Conservation (phyloP, 2,329 filamentous ascomycete genomes). For the Aspergillus versicolor region DNA sequence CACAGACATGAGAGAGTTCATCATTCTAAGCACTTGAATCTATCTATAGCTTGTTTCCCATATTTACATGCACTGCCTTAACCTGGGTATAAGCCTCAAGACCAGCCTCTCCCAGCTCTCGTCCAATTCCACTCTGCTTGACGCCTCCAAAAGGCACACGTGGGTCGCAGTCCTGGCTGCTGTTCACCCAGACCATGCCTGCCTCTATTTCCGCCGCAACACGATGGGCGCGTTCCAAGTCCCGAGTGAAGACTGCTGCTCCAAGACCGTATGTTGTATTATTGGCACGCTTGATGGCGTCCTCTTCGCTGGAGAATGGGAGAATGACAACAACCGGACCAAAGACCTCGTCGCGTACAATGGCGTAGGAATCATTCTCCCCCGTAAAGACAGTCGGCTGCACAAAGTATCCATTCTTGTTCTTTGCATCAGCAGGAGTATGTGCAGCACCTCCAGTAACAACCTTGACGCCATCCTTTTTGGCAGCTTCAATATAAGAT, state of each 20-base stretch:
- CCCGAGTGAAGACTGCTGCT: slow-evolving; percentile 43
- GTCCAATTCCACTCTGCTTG: slow-evolving; percentile 51
- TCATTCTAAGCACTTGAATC: background rate
- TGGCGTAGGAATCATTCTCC: slow-evolving; percentile 38
- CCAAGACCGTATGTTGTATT: slow-evolving; percentile 45
- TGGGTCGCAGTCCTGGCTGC: slow-evolving; percentile 43
- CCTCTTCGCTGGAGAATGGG: slow-evolving; percentile 40
- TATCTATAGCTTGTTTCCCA: slow-evolving; percentile 32
- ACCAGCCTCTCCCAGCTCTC: slow-evolving; percentile 47
- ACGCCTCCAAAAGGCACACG: slow-evolving; percentile 45
- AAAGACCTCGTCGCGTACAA: slow-evolving; percentile 45
- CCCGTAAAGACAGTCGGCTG: slow-evolving; percentile 39
- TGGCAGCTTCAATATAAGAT: slow-evolving; percentile 43
- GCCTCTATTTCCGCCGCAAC: slow-evolving; percentile 45
- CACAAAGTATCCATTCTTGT: slow-evolving; percentile 42
- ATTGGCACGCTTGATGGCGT: slow-evolving; percentile 40
- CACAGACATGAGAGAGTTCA: background rate
- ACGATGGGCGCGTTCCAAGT: slow-evolving; percentile 43
- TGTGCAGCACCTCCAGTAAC: slow-evolving; percentile 37
- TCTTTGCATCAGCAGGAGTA: slow-evolving; percentile 29
- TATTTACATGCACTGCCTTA: slow-evolving; percentile 43
- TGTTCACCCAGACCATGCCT: slow-evolving; percentile 50
- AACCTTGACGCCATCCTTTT: slow-evolving; percentile 41
- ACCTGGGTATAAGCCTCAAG: slow-evolving; percentile 41
- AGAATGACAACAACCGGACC: slow-evolving; percentile 44